Percentiles rank a stretch among this genome's conserved stretches.
These are phyloP conservation scores for thale cress (Arabidopsis thaliana) DNA, from an alignment of 345 rosid genomes.

Conservation along the genomic window TAIR10.1 NC_003070.9:18203001-18203500, in stretches of 20 bases:
- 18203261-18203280: conserved; percentile 1
- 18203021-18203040: too few relatives aligned
- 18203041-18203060: conserved; percentile 15
- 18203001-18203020: too few relatives aligned
- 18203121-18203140: not conserved
- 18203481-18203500: not conserved
- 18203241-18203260: not conserved
- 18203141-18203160: not conserved
- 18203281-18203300: not conserved
- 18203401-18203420: conserved; percentile 1
- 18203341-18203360: not conserved
- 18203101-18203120: not conserved
- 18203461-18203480: not conserved
- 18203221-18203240: not conserved
- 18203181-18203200: not conserved
- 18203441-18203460: not conserved
- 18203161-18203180: not conserved
- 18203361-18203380: conserved; percentile 11
- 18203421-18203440: not conserved
- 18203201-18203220: not conserved
- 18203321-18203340: not conserved
- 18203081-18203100: not conserved
- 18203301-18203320: conserved; percentile 12
- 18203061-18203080: conserved; percentile 13
- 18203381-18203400: conserved; percentile 17